Conservation (phyloP, 2,329 filamentous ascomycete species). For the Ambrosiella xylebori region DNA sequence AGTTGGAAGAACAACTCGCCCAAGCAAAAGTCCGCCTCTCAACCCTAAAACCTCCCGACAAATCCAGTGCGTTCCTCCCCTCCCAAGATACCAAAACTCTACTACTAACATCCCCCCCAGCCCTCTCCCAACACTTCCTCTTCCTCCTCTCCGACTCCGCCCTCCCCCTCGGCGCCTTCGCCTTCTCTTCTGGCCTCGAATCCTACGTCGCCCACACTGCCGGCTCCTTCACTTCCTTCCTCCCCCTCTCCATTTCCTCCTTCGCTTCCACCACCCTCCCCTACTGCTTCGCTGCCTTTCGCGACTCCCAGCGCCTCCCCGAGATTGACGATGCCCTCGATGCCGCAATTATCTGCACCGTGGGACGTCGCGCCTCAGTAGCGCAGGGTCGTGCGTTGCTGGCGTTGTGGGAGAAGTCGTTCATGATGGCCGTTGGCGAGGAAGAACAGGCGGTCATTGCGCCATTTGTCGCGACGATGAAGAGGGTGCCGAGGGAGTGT, state of each 20-base stretch:
- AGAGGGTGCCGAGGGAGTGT: constrained; percentile 44
- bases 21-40: background rate
- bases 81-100: background rate
- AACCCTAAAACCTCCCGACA: background rate
- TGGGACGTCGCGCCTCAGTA: constrained; percentile 56
- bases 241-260: constrained; percentile 52
- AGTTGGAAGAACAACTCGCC: constrained; percentile 6
- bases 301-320: constrained; percentile 31
- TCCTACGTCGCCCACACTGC: constrained; percentile 58
- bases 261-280: constrained; percentile 57
- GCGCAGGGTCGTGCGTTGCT: constrained; percentile 62
- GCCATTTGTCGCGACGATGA: constrained; percentile 55
- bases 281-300: constrained; percentile 53
- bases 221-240: constrained; percentile 43
- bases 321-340: constrained; percentile 59
- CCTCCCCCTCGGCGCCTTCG: constrained; percentile 70
- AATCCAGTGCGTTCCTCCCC: background rate
- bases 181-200: constrained; percentile 68
- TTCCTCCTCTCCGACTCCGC: constrained; percentile 68
- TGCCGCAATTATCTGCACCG: constrained; percentile 61
- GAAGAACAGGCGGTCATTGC: constrained; percentile 4
- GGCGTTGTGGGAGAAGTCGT: constrained; percentile 58
- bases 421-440: constrained; percentile 24
- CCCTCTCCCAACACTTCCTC: constrained; percentile 41
- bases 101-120: background rate